Percentiles rank a stretch among this genome's conserved stretches.
These are phyloP conservation scores for Hibiscus tridactylites DNA, from an alignment of 345 rosid genomes.

Conservation along the genomic window DNA sequence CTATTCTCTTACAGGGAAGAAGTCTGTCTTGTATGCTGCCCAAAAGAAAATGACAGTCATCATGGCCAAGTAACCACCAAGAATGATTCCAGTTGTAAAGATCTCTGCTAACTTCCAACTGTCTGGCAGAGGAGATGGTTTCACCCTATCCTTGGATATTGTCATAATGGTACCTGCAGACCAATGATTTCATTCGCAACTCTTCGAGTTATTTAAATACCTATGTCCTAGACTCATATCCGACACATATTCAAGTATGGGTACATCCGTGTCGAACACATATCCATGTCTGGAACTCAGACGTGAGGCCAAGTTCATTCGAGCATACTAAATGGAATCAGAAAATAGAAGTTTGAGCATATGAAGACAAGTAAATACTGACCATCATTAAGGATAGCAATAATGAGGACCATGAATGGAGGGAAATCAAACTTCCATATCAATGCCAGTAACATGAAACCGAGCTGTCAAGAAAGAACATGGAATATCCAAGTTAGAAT, in stretches of 20 bases:
- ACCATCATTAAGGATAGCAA: conserved; percentile 56
- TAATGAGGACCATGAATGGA: conserved; percentile 62
- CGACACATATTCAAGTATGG: background rate
- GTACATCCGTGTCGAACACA: background rate
- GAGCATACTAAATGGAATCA: background rate
- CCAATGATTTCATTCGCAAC: background rate
- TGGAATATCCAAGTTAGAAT: background rate
- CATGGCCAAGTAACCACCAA: conserved; percentile 55
- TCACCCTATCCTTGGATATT: conserved; percentile 55
- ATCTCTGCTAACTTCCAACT: conserved; percentile 58
- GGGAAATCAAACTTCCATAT: conserved; percentile 65
- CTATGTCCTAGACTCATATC: background rate
- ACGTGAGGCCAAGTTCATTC: background rate
- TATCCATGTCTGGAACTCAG: background rate
- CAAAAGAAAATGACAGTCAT: conserved; percentile 66
- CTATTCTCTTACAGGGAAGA: conserved; percentile 38
- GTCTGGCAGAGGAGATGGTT: conserved; percentile 56
- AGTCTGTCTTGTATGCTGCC: conserved; percentile 49
- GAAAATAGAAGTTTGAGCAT: background rate
- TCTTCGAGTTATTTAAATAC: background rate
- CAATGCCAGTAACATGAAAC: conserved; percentile 60
- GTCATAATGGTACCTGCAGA: conserved; percentile 53
- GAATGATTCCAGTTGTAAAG: conserved; percentile 48
- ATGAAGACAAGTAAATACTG: conserved; percentile 11
- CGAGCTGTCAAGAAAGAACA: conserved; percentile 31